A percentile compares a stretch with the other conserved stretches of the same genome.
These are phyloP conservation scores for Pyricularia pennisetigena DNA, from an alignment of 2,329 filamentous ascomycete species.

Conservation along the genomic window DNA sequence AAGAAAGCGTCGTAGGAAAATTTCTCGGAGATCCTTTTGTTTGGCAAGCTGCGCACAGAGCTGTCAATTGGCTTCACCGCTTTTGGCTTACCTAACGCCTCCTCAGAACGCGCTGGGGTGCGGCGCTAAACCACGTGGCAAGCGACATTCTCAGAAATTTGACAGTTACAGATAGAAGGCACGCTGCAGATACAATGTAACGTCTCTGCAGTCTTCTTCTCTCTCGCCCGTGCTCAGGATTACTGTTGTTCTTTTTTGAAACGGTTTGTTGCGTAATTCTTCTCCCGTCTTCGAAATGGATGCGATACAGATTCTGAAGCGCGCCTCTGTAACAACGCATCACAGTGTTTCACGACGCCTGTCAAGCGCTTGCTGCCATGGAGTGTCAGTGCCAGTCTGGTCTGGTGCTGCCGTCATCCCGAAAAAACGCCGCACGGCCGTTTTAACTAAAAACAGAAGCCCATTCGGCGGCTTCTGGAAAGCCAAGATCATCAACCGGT, in stretches of 20 bases:
- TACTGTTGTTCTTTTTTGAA: background rate
- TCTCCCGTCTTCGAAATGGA: background rate
- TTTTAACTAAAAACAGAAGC: background rate
- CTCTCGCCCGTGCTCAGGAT: background rate
- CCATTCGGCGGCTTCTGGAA: background rate
- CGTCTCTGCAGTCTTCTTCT: background rate
- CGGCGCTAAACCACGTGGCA: background rate
- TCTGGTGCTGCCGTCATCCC: background rate
- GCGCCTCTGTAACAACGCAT: background rate
- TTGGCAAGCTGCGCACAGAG: background rate
- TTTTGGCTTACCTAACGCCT: slow-evolving; percentile 3
- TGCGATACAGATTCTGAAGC: background rate
- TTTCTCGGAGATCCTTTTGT: background rate
- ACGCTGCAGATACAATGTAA: background rate
- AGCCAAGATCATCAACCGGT: background rate
- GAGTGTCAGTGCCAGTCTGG: background rate
- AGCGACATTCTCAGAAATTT: background rate
- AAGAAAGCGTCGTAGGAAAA: background rate
- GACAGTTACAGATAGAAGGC: too few species aligned
- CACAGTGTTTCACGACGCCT: background rate
- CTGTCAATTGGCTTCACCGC: slow-evolving; percentile 1
- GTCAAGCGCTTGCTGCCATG: background rate
- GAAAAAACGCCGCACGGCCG: background rate
- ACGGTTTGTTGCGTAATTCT: background rate
- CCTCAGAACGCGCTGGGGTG: background rate